Conservation (phyloP, 306 rosid genomes). For the Begonia masoniana region DNA sequence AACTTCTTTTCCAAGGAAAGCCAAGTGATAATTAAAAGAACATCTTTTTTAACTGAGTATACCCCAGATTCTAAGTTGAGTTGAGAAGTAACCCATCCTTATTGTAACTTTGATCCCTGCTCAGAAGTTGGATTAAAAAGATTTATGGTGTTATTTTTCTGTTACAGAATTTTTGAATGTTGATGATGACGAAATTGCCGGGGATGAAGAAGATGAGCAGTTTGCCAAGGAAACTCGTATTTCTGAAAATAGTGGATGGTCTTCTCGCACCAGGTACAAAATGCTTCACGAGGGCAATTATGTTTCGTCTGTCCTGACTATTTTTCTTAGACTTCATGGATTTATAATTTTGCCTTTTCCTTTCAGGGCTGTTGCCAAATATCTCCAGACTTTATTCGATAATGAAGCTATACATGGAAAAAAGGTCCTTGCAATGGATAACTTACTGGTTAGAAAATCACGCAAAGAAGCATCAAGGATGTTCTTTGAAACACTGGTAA, state of each 20-base stretch:
- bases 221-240: conserved; percentile 45
- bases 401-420: conserved; percentile 57
- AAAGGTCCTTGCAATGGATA: conserved; percentile 59
- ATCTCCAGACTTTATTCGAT: conserved; percentile 75
- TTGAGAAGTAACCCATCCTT: too few relatives aligned
- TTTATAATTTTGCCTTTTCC: not conserved
- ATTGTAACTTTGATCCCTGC: too few relatives aligned
- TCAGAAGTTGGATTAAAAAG: not conserved
- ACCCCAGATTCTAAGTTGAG: too few relatives aligned
- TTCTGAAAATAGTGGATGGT: conserved; percentile 92
- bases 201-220: conserved; percentile 37
- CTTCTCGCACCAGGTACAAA: conserved; percentile 87
- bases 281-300: too few relatives aligned
- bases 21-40: too few relatives aligned
- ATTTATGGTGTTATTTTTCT: not conserved
- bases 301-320: too few relatives aligned
- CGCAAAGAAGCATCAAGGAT: conserved; percentile 73
- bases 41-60: too few relatives aligned
- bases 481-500: conserved; percentile 76
- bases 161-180: conserved; percentile 74
- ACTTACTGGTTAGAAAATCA: conserved; percentile 51
- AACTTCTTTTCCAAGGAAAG: too few relatives aligned
- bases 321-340: too few relatives aligned
- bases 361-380: conserved; percentile 85
- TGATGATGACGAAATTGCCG: conserved; percentile 64